phyloP scores from a whole-genome alignment of 805 yeast genomes.

The Starmerella floricola region DNA sequence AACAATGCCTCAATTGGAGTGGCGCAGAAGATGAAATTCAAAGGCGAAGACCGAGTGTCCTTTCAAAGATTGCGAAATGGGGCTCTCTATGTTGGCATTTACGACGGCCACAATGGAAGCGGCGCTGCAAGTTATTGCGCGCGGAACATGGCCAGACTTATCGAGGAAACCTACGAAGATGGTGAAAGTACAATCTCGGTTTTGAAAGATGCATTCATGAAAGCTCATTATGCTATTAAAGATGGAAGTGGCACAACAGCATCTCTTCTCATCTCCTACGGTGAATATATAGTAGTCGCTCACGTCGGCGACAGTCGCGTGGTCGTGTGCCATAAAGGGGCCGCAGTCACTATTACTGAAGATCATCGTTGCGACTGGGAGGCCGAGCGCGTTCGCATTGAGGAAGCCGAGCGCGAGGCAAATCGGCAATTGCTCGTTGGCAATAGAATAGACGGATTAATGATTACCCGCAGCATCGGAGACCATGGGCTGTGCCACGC shows the following conservation, averaged over 20 bases:
- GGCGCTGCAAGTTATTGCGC: conserved; percentile 15
- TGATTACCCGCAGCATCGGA: conserved; percentile 74
- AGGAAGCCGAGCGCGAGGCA: not conserved
- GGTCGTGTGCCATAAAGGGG: conserved; percentile 3
- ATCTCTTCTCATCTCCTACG: conserved; percentile 7
- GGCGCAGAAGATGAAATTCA: conserved; percentile 1
- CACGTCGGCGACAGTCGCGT: conserved; percentile 19
- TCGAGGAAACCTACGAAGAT: not conserved
- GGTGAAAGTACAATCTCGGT: not conserved
- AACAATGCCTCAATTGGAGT: not conserved
- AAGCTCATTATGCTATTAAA: conserved; percentile 1
- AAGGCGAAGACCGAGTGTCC: conserved; percentile 5
- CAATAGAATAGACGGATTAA: conserved; percentile 57
- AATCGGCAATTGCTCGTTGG: not conserved
- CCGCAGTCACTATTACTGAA: conserved; percentile 5
- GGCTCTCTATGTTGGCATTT: conserved; percentile 13
- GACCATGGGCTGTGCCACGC: conserved; percentile 60
- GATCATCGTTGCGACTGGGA: conserved; percentile 11
- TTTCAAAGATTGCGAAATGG: conserved; percentile 1
- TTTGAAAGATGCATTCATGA: conserved; percentile 6
- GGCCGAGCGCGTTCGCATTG: conserved; percentile 11
- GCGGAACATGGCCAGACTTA: conserved; percentile 3
- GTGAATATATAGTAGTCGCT: conserved; percentile 6
- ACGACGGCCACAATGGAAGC: conserved; percentile 19
- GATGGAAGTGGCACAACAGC: conserved; percentile 19